Evolutionary conservation across 2,329 filamentous ascomycete genomes (phyloP).

Genomic region (Pseudogymnoascus sp.): DNA sequence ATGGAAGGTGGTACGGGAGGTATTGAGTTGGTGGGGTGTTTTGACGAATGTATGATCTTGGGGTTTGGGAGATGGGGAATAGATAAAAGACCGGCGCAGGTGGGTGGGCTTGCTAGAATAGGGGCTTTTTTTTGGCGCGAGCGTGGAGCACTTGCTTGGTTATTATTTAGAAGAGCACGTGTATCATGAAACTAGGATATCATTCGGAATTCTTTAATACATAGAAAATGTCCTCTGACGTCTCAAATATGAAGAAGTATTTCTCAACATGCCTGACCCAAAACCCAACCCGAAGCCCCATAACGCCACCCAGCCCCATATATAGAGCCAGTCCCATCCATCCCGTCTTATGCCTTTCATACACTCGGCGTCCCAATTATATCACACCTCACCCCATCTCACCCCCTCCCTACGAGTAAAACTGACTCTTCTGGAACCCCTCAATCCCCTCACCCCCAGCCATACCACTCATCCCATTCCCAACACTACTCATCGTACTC

Average conservation of each 20-base stretch:
- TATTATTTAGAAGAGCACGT: not conserved
- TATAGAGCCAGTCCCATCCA: not conserved
- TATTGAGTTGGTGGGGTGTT: not conserved
- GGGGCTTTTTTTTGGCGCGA: not conserved
- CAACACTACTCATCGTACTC: slow-evolving; percentile 26
- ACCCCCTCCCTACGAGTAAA: slow-evolving; percentile 45
- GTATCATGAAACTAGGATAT: not conserved
- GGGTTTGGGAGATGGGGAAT: not conserved
- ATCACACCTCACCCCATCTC: not conserved
- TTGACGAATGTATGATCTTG: not conserved
- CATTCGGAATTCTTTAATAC: not conserved
- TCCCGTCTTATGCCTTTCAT: not conserved
- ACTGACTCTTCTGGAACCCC: slow-evolving; percentile 64
- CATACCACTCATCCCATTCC: slow-evolving; percentile 34
- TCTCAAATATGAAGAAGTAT: not conserved
- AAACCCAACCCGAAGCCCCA: not conserved
- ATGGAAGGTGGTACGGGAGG: not conserved
- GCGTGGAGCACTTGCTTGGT: not conserved
- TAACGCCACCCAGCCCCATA: not conserved
- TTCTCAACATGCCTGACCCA: not conserved
- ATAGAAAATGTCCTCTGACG: not conserved
- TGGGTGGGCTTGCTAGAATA: not conserved
- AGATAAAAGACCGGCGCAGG: not conserved
- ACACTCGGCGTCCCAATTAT: not conserved
- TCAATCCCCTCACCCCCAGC: slow-evolving; percentile 58